Percentiles rank a stretch among this genome's conserved stretches.
These are phyloP conservation scores for Globisporangium iwayamae DNA, from an alignment of 352 stramenopile species.

Conservation along the genomic window DNA sequence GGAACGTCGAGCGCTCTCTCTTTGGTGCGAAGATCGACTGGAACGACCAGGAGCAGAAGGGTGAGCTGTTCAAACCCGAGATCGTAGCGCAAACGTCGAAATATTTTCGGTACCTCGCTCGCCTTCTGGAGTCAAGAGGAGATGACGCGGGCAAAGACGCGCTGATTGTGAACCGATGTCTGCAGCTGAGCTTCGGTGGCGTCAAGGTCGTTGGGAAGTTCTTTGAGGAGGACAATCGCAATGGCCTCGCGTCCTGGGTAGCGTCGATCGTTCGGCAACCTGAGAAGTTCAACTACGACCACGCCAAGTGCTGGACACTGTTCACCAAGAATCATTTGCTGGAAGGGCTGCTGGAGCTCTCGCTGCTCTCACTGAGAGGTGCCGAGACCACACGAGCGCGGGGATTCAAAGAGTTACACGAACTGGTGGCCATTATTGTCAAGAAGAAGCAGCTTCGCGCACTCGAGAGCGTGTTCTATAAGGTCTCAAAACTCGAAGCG, in stretches of 20 bases:
- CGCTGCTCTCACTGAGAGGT: slow-evolving; percentile 34
- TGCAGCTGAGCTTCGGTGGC: slow-evolving; percentile 59
- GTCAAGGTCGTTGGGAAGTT: slow-evolving; percentile 39
- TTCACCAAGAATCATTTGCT: slow-evolving; percentile 48
- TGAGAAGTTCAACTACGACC: slow-evolving; percentile 43
- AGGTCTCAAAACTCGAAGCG: slow-evolving; percentile 25
- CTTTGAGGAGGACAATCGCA: slow-evolving; percentile 39
- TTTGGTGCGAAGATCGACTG: slow-evolving; percentile 57
- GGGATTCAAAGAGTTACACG: slow-evolving; percentile 36
- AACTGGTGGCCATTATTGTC: slow-evolving; percentile 42
- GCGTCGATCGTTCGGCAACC: slow-evolving; percentile 47
- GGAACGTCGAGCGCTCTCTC: slow-evolving; percentile 78
- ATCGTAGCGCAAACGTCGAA: slow-evolving; percentile 50
- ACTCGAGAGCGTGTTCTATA: slow-evolving; percentile 40
- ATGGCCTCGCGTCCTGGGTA: slow-evolving; percentile 31
- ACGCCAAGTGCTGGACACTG: slow-evolving; percentile 52
- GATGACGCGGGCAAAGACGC: slow-evolving; percentile 39
- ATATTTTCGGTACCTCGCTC: slow-evolving; percentile 72
- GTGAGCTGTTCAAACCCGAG: slow-evolving; percentile 31
- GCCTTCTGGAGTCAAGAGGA: slow-evolving; percentile 49
- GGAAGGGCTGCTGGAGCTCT: slow-evolving; percentile 46
- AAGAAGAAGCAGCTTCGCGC: slow-evolving; percentile 35
- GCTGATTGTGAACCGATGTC: slow-evolving; percentile 54
- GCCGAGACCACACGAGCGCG: slow-evolving; percentile 14
- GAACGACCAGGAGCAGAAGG: slow-evolving; percentile 27